Conservation (phyloP, 495 filamentous ascomycete species). For the Amorphotheca resinae region DNA sequence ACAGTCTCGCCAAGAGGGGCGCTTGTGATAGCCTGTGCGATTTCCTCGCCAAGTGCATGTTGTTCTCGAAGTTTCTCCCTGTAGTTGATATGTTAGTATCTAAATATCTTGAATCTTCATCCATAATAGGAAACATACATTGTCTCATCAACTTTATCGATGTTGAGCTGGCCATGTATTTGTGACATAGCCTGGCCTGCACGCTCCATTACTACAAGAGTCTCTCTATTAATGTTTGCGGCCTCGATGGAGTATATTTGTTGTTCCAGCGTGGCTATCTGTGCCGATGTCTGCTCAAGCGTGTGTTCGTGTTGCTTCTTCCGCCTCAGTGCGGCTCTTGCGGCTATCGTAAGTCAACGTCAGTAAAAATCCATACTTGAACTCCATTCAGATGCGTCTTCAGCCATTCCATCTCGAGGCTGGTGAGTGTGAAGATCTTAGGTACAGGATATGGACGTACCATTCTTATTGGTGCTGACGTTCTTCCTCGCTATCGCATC, state of each 20-base stretch:
- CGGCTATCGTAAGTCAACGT: slow-evolving; percentile 48
- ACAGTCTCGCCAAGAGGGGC: slow-evolving; percentile 55
- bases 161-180: slow-evolving; percentile 81
- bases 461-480: slow-evolving; percentile 78
- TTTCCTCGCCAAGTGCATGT: slow-evolving; percentile 85
- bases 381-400: too few relatives aligned
- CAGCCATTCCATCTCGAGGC: too few relatives aligned
- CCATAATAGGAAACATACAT: slow-evolving; percentile 52
- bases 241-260: slow-evolving; percentile 96
- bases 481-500: slow-evolving; percentile 85
- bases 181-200: slow-evolving; percentile 78
- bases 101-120: slow-evolving; percentile 8
- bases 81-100: slow-evolving; percentile 15
- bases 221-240: slow-evolving; percentile 97
- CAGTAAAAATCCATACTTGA: slow-evolving; percentile 10
- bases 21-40: slow-evolving; percentile 68
- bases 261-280: slow-evolving; percentile 84
- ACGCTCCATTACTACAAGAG: slow-evolving; percentile 83
- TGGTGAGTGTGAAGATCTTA: too few relatives aligned
- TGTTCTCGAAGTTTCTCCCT: slow-evolving; percentile 93
- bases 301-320: slow-evolving; percentile 91
- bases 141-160: slow-evolving; percentile 86
- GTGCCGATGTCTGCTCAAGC: slow-evolving; percentile 75
- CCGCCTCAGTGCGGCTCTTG: slow-evolving; percentile 79
- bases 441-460: slow-evolving; percentile 37